A percentile compares a stretch with the other conserved stretches of the same genome.
These are phyloP conservation scores for Actinomucor elegans DNA, from an alignment of 371 early-diverging fungal species.

Conservation along the genomic window DNA sequence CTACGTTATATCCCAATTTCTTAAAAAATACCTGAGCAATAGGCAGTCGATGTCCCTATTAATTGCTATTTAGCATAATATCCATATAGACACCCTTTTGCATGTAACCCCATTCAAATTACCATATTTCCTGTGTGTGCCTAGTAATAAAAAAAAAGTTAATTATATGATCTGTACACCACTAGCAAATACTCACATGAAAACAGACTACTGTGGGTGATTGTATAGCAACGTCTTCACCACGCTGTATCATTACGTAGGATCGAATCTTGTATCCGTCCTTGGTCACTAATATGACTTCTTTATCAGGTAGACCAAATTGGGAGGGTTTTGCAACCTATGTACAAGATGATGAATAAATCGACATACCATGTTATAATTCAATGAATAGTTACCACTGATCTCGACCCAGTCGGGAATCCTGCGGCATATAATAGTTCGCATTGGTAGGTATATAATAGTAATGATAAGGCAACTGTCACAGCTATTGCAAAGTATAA, in stretches of 20 bases:
- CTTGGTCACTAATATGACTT: slow-evolving; percentile 75
- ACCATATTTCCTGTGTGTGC: slow-evolving; percentile 97
- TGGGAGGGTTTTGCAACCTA: slow-evolving; percentile 77
- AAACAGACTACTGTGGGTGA: slow-evolving; percentile 81
- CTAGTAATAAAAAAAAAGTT: slow-evolving; percentile 27
- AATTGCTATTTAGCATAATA: background rate
- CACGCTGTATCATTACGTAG: slow-evolving; percentile 71
- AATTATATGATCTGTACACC: background rate
- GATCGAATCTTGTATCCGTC: slow-evolving; percentile 79
- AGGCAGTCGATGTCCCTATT: slow-evolving; percentile 85
- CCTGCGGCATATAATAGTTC: slow-evolving; percentile 47
- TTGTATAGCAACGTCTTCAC: slow-evolving; percentile 49
- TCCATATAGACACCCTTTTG: background rate
- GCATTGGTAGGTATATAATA: slow-evolving; percentile 46
- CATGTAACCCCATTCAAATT: slow-evolving; percentile 14
- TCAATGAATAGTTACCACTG: slow-evolving; percentile 29
- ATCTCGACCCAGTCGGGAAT: slow-evolving; percentile 45
- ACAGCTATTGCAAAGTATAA: slow-evolving; percentile 28
- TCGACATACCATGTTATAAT: too few relatives aligned
- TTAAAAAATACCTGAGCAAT: slow-evolving; percentile 76
- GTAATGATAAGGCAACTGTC: slow-evolving; percentile 21
- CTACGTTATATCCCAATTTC: slow-evolving; percentile 77
- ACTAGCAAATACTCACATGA: slow-evolving; percentile 59
- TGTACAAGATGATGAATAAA: background rate
- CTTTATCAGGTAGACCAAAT: slow-evolving; percentile 68